Base-by-base conservation (phyloP, 352 stramenopile genomes). In the Pythium monospermum region DNA sequence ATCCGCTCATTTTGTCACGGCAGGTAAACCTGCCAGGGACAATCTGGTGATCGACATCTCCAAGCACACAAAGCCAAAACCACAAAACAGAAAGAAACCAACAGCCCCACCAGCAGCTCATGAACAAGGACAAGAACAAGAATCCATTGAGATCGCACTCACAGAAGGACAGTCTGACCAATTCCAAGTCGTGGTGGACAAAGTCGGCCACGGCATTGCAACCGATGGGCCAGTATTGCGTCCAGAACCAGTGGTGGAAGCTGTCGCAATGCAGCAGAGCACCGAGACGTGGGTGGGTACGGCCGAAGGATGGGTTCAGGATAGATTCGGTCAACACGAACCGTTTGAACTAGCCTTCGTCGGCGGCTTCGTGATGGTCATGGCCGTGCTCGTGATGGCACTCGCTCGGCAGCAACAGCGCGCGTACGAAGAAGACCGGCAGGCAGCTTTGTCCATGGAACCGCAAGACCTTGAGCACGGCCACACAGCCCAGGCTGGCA, bases 351-450 rank as follows among this genome's bases (percentile, higher is more conserved):
- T 63, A 4, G 55, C 28, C 6, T 26, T 63, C 33, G 48, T 63
- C 1, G 55, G 48, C 4, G 55, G 27, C 0, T 33, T 39, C 2
- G 48, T 63, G 22, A n/a, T 63, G 19, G 13, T 54, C 4, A 47
- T 63, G 19, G 55, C 48, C 15, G 36, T 50, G 33, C 39, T 63
- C 18, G 55, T 58, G 16, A 53, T 63, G 2, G 48, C 37, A 3
- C 25, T 63, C 27, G 55, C 55, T 19, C 48, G 55, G 19, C 50
- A 47, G 21, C 55, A 63, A 23, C 55, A 63, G 42, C 55, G 55
- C 19, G 55, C 42, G 25, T 63, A 53, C 46, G 55, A 57, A 10
- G 38, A 27, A 2, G 38, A 53, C 18, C 53, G 49, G 8, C 42
- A 41, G 4, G 19, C 27, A 41, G 41, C 23, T 3, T 21, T 21